A percentile compares a stretch with the other conserved stretches of the same genome.
These are phyloP conservation scores for Teratosphaeria zuluensis DNA, from an alignment of 2,329 filamentous ascomycete genomes.

Conservation along the genomic window DNA sequence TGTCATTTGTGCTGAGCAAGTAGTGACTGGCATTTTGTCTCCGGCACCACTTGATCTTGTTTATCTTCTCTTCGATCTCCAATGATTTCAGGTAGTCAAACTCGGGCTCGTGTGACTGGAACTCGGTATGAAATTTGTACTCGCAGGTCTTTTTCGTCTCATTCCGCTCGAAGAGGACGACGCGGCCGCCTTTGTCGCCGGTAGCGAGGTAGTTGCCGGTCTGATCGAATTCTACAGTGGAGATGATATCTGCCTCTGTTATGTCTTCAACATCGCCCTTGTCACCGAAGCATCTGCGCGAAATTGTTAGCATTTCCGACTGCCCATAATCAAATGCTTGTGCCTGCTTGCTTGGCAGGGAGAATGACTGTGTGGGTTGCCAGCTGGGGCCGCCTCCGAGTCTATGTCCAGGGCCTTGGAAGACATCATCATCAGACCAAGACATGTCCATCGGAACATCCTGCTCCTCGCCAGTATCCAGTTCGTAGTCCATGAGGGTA, in stretches of 20 bases:
- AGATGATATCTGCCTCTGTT: constrained; percentile 92
- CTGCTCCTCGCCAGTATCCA: neutral
- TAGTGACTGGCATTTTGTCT: constrained; percentile 98
- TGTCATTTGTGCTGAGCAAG: constrained; percentile 96
- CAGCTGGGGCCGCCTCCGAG: neutral
- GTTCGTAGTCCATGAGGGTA: neutral
- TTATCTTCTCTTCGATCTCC: constrained; percentile 99
- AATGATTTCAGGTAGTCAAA: constrained; percentile 99
- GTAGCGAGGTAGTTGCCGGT: constrained; percentile 83
- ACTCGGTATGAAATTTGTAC: constrained; percentile 99
- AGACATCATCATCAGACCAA: neutral
- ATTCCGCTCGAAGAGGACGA: constrained; percentile 84
- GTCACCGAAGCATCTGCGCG: constrained; percentile 86
- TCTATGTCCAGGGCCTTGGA: neutral
- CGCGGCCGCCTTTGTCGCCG: constrained; percentile 79
- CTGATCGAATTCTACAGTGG: constrained; percentile 82
- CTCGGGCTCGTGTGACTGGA: constrained; percentile 98
- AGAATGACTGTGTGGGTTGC: neutral
- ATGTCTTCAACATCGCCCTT: constrained; percentile 99
- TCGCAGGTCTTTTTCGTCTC: constrained; percentile 99
- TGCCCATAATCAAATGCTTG: neutral
- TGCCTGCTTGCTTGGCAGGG: neutral
- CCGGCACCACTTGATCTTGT: constrained; percentile 99
- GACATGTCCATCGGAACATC: neutral
- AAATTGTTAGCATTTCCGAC: neutral